Evolutionary conservation across 805 yeast species (phyloP).

Genomic region (Torulaspora indica): DNA sequence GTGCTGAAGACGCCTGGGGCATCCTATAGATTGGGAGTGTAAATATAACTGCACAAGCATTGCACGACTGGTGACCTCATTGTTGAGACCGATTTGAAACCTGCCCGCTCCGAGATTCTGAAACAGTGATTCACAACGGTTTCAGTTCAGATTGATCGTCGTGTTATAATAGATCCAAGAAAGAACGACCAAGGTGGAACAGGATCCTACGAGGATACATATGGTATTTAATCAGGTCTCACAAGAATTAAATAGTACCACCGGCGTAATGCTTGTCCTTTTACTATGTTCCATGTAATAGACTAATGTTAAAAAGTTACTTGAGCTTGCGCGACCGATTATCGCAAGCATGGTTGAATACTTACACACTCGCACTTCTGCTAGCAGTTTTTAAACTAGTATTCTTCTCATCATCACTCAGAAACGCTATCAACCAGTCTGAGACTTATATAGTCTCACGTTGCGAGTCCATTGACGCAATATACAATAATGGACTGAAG

Average conservation of each 20-base stretch:
- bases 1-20: constrained; percentile 97
- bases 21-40: constrained; percentile 40
- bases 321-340: constrained; percentile 49
- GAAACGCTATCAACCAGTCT: constrained; percentile 40
- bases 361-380: constrained; percentile 51
- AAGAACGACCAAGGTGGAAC: not conserved
- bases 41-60: constrained; percentile 4
- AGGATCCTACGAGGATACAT: not conserved
- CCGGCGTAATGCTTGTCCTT: not conserved
- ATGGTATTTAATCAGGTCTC: constrained; percentile 1
- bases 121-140: not conserved
- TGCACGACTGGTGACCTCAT: not conserved
- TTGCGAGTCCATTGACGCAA: constrained; percentile 46
- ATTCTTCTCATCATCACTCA: constrained; percentile 50
- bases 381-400: constrained; percentile 57
- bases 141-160: constrained; percentile 1
- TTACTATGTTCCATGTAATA: not conserved
- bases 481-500: constrained; percentile 33
- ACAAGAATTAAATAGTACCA: not conserved
- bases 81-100: not conserved
- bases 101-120: too few species aligned
- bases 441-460: constrained; percentile 38
- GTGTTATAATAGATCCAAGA: not conserved
- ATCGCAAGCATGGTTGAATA: constrained; percentile 64
- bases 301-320: constrained; percentile 29